Evolutionary conservation across 129 eudicot species (phyloP), one percentile per base, ranked within the genome.

Genomic region (Gnaphalium uliginosum): DNA sequence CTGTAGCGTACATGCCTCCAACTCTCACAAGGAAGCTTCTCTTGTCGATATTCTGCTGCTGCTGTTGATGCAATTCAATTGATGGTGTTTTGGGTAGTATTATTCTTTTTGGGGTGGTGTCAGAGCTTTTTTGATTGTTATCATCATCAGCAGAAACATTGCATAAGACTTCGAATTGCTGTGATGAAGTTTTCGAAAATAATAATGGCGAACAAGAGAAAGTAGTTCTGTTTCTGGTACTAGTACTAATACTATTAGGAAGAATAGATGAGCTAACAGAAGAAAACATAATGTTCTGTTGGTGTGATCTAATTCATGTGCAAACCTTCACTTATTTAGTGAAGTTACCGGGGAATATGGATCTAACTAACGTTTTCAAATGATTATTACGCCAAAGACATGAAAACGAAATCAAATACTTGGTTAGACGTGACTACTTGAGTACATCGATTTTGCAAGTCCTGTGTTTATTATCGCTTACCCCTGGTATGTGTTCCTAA

Each of bases 11-110:
- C 0, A 72, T 53, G 19, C 76, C 56, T 19, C 77, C 77, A 13
- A 72, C 24, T 0, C 77, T 66, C 54, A 72, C 21, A 1, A 72
- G 68, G 30, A 72, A 13, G 67, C 58, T 57, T 58, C 77, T 72
- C 32, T 68, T 18, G 37, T 72, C 56, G 3, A 72, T 51, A 21
- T 35, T 72, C 13, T 8, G 13, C 43, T 37, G 43, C 39, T 33
- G 39, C 39, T 33, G 37, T 37, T 37, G 43, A 37, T 8, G 43
- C 43, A 37, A 9, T 37, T 37, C 43, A 8, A 37, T 0, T 70
- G 43, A 15, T 51, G 64, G 26, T 6, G 62, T 8, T 8, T 70
- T 27, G 39, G 74, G 75, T 3, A 51, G 48, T 25, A 51, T 51
- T 43, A 71, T 27, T 18, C 30, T 71, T 27, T 37, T 37, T 2